Conservation (phyloP, 768 basidiomycete species). For the Suillus weaverae region DNA sequence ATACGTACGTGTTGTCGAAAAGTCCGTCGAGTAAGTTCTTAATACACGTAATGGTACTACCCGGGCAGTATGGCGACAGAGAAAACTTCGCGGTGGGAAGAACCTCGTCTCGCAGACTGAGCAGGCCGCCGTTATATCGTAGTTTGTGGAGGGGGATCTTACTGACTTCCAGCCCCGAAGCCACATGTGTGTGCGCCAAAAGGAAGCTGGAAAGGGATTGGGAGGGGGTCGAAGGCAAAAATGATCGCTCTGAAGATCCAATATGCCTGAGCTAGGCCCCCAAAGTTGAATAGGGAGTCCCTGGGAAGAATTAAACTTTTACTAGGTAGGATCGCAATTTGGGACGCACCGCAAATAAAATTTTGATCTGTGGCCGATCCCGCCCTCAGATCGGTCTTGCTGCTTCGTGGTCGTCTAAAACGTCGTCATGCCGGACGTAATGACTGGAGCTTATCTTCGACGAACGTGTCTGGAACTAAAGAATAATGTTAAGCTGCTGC, state of each 20-base stretch:
- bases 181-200: neutral
- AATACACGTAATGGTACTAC: neutral
- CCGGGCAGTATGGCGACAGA: neutral
- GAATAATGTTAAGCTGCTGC: neutral
- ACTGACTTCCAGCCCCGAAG: neutral
- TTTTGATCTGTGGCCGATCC: neutral
- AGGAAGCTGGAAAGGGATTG: neutral
- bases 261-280: neutral
- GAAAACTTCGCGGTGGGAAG: slow-evolving; percentile 1
- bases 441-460: neutral
- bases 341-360: neutral
- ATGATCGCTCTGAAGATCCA: neutral
- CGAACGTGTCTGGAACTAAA: neutral
- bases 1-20: neutral
- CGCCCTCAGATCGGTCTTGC: neutral
- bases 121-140: neutral
- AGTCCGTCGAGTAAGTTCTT: neutral
- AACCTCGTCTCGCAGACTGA: neutral
- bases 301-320: neutral
- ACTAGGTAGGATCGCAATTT: neutral
- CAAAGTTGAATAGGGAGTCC: neutral
- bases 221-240: neutral
- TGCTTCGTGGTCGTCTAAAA: neutral
- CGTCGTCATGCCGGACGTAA: neutral
- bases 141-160: neutral